Percentiles rank a stretch among this genome's conserved stretches.
phyloP scores from a whole-genome alignment of 768 basidiomycete genomes.

The Boletus reticulatus region DNA sequence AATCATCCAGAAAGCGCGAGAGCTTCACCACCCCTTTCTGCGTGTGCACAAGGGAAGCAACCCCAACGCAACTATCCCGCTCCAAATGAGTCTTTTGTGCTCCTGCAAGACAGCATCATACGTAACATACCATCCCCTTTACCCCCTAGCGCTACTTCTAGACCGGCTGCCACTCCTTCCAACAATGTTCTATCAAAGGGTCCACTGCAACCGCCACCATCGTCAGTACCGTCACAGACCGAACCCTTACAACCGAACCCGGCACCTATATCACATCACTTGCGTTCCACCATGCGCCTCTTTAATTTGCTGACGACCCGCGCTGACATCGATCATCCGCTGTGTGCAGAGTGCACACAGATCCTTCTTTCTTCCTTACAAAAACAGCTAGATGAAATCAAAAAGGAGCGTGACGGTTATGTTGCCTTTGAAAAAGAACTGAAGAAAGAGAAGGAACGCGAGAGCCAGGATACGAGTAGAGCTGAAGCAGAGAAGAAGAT shows the following conservation, averaged over 20 bases:
- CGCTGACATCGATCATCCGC: slow-evolving; percentile 86
- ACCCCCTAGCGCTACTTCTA: slow-evolving; percentile 41
- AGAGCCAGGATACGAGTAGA: slow-evolving; percentile 54
- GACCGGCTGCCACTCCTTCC: slow-evolving; percentile 41
- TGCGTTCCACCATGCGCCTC: slow-evolving; percentile 70
- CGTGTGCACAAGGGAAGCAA: slow-evolving; percentile 61
- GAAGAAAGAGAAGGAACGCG: slow-evolving; percentile 75
- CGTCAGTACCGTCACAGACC: slow-evolving; percentile 34
- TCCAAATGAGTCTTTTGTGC: slow-evolving; percentile 88
- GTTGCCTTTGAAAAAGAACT: slow-evolving; percentile 90
- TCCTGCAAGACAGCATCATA: slow-evolving; percentile 82
- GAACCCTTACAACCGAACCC: slow-evolving; percentile 59
- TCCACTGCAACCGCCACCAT: slow-evolving; percentile 22
- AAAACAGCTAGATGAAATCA: slow-evolving; percentile 83
- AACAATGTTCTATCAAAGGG: slow-evolving; percentile 25
- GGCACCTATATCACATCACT: slow-evolving; percentile 73
- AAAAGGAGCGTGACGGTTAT: slow-evolving; percentile 90
- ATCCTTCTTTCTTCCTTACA: slow-evolving; percentile 73
- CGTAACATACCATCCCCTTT: slow-evolving; percentile 61
- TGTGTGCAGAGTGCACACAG: slow-evolving; percentile 93
- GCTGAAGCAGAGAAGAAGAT: slow-evolving; percentile 74
- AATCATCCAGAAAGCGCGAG: slow-evolving; percentile 38
- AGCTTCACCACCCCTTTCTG: slow-evolving; percentile 41
- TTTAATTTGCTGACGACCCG: slow-evolving; percentile 75
- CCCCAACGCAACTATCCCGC: slow-evolving; percentile 49